These are phyloP conservation scores for Rosa chinensis DNA, from an alignment of 306 rosid genomes.

Conservation along the genomic window DNA sequence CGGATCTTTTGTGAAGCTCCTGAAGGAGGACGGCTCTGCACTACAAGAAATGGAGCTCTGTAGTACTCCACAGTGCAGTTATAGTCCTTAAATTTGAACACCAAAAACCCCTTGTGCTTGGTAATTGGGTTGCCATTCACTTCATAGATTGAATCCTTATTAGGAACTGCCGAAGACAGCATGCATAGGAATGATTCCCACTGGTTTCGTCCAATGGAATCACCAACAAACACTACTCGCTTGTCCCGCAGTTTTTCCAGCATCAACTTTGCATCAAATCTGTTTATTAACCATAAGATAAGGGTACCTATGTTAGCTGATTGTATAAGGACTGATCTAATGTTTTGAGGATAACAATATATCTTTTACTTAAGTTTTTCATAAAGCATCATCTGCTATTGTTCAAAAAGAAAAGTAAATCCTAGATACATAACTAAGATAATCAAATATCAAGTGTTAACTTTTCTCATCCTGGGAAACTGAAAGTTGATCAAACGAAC, in stretches of 20 bases:
- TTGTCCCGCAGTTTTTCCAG: conserved; percentile 67
- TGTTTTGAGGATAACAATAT: not conserved
- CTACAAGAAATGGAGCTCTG: conserved; percentile 79
- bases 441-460: not conserved
- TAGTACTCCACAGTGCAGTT: conserved; percentile 86
- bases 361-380: not conserved
- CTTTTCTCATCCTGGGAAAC: not conserved
- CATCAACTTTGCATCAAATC: conserved; percentile 74
- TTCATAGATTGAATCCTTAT: conserved; percentile 75
- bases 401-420: not conserved
- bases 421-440: not conserved
- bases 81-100: conserved; percentile 66
- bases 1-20: conserved; percentile 36
- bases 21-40: conserved; percentile 70
- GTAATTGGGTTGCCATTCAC: conserved; percentile 90
- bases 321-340: not conserved
- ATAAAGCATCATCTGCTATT: not conserved
- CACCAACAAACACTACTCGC: conserved; percentile 76
- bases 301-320: not conserved
- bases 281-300: conserved; percentile 24
- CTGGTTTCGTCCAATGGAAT: conserved; percentile 89
- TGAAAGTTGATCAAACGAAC: not conserved
- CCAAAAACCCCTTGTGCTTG: conserved; percentile 87
- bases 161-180: conserved; percentile 67
- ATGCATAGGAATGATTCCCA: conserved; percentile 91